phyloP scores from a whole-genome alignment of 2,329 filamentous ascomycete genomes.

The Pleurostoma richardsiae region DNA sequence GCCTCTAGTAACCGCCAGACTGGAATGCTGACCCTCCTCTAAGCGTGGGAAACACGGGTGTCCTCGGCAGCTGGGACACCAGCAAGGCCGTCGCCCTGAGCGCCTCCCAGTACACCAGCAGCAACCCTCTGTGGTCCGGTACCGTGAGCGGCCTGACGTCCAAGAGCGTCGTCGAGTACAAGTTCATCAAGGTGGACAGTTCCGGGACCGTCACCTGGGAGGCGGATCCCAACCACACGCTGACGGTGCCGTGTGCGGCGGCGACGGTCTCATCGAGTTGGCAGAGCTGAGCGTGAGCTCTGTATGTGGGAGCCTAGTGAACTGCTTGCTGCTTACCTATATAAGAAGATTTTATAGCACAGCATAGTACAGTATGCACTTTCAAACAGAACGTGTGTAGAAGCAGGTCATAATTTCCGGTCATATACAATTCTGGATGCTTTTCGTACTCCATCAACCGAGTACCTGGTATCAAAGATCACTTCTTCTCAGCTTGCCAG shows the following conservation, averaged over 20 bases:
- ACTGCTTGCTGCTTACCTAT: no score
- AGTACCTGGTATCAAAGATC: no score
- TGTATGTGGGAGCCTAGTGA: no score
- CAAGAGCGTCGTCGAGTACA: constrained; percentile 44
- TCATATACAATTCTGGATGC: no score
- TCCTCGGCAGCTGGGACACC: constrained; percentile 47
- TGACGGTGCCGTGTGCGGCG: constrained; percentile 17
- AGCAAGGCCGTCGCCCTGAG: constrained; percentile 37
- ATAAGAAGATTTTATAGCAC: no score
- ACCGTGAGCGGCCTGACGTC: constrained; percentile 37
- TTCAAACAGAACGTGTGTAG: no score
- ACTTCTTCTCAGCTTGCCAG: no score
- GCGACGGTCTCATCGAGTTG: constrained; percentile 21
- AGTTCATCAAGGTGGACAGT: constrained; percentile 45
- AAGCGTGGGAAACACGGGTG: constrained; percentile 15
- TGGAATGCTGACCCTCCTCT: background rate
- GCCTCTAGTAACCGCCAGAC: background rate
- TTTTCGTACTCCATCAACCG: no score
- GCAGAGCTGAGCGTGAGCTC: constrained; percentile 10
- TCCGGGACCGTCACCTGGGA: constrained; percentile 49
- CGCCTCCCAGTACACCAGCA: constrained; percentile 40
- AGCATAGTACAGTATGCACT: no score
- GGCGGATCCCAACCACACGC: constrained; percentile 31
- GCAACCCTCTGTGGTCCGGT: constrained; percentile 44
- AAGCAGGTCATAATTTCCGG: no score